Base-by-base conservation (phyloP, 352 stramenopile species). In the Pseudoperonospora humuli region DNA sequence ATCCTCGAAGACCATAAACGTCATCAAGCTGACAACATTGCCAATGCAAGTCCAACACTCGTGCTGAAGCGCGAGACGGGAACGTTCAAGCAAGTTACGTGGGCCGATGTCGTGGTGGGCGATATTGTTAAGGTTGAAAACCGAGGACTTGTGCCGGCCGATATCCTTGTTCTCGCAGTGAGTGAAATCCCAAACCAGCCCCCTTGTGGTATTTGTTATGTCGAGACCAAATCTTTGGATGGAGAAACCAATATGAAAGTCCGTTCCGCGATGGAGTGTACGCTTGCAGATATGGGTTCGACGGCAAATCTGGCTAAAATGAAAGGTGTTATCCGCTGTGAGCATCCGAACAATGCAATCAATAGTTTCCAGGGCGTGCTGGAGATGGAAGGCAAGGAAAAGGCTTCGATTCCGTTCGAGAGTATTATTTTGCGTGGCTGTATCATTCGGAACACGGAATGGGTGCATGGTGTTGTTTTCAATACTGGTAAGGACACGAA, bases 161-260 rank as follows among this genome's bases (percentile, higher is more conserved):
- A 96, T 28, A 70, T 96, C 21, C 54, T 96, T 11, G 63, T 96
- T 18, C 57, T 96, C 7, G 68, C 72, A 0, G 75, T 90, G 5
- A 85, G 69, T 39, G 81, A 95, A 47, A 33, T 73, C 0, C 63
- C 80, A 67, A n/a, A n/a, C n/a, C n/a, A n/a, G n/a, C n/a, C n/a
- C n/a, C n/a, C n/a, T n/a, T n/a, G n/a, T 13, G 85, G 85, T 2
- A 60, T 90, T 21, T 93, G 79, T 53, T 95, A 93, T 35, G 80
- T 96, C 5, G 83, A 96, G 63, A 97, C 88, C 33, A 92, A 93
- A 45, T 93, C 78, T 14, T n/a, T n/a, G n/a, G n/a, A n/a, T n/a
- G n/a, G n/a, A n/a, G n/a, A n/a, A n/a, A n/a, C n/a, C n/a, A n/a
- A n/a, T n/a, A n/a, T n/a, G n/a, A n/a, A n/a, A n/a, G n/a, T n/a